phyloP scores from a whole-genome alignment of 1,284 basidiomycete species.

The Heterobasidion annosum region DNA sequence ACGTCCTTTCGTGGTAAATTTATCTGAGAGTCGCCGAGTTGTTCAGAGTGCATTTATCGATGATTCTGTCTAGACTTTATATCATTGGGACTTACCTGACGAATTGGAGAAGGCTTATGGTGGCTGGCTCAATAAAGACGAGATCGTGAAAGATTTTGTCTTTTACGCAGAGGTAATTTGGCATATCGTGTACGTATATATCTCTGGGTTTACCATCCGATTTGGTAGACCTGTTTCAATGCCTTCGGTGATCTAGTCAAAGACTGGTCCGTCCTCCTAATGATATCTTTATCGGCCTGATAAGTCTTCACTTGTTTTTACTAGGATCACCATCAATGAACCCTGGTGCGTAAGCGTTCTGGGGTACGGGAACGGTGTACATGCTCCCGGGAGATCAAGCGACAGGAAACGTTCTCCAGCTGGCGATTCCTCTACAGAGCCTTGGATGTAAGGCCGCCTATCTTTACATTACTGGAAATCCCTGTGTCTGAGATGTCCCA shows the following conservation, averaged over 20 bases:
- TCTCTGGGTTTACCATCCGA: neutral
- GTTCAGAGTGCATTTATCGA: slow-evolving; percentile 1
- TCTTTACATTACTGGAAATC: neutral
- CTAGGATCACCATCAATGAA: slow-evolving; percentile 64
- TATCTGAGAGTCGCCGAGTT: neutral
- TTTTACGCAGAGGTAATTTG: slow-evolving; percentile 47
- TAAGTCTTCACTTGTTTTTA: neutral
- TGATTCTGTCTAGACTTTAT: slow-evolving; percentile 42
- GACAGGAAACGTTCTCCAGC: slow-evolving; percentile 43
- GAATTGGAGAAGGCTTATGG: slow-evolving; percentile 61
- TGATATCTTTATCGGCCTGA: neutral
- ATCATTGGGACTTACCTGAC: slow-evolving; percentile 75
- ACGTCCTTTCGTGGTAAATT: slow-evolving; percentile 56
- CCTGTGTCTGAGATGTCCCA: neutral
- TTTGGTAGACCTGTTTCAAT: slow-evolving; percentile 50
- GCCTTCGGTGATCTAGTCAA: slow-evolving; percentile 69
- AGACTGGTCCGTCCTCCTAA: slow-evolving; percentile 41
- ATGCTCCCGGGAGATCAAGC: slow-evolving; percentile 61
- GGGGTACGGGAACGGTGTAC: slow-evolving; percentile 56
- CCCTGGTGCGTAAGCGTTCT: slow-evolving; percentile 64
- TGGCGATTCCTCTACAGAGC: slow-evolving; percentile 58
- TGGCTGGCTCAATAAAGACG: slow-evolving; percentile 59
- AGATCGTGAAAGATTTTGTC: slow-evolving; percentile 54
- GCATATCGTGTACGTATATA: neutral
- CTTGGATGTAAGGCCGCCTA: slow-evolving; percentile 50